Conservation (phyloP, 768 basidiomycete species). For the Boletus rufocinnamomeus region DNA sequence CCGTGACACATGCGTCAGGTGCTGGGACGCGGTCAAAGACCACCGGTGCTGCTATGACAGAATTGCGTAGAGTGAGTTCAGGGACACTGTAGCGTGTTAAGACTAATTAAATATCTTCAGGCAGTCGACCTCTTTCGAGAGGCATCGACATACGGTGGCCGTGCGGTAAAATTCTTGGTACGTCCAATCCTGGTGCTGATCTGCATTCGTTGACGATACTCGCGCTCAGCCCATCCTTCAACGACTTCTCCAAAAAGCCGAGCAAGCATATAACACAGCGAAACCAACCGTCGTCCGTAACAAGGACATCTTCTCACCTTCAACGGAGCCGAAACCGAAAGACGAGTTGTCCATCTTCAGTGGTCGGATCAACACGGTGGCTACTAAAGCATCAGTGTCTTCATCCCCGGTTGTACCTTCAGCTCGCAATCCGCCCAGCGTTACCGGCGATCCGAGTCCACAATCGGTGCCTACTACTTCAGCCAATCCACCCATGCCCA, state of each 20-base stretch:
- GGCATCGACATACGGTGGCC: constrained; percentile 62
- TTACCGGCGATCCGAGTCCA: constrained; percentile 32
- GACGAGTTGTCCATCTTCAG: constrained; percentile 78
- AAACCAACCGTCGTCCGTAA: constrained; percentile 46
- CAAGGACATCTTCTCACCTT: constrained; percentile 59
- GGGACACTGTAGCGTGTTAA: not conserved
- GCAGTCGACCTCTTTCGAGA: constrained; percentile 66
- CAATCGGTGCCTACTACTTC: constrained; percentile 35
- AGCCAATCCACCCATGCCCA: constrained; percentile 17
- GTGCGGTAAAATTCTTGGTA: constrained; percentile 71
- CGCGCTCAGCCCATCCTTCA: constrained; percentile 61
- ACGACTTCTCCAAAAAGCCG: constrained; percentile 62
- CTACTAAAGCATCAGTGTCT: constrained; percentile 47
- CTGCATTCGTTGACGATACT: constrained; percentile 4
- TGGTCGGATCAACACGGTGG: constrained; percentile 68
- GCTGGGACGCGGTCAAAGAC: constrained; percentile 55
- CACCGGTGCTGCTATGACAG: constrained; percentile 67
- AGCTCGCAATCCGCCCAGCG: constrained; percentile 1
- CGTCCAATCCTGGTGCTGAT: constrained; percentile 21
- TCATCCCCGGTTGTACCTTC: constrained; percentile 28
- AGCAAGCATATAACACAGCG: constrained; percentile 50
- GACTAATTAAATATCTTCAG: constrained; percentile 12
- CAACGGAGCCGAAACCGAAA: constrained; percentile 45
- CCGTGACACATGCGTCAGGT: constrained; percentile 66
- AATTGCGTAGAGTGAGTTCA: constrained; percentile 46